A percentile compares a stretch with the other conserved stretches of the same genome.
Conservation (phyloP, 2,329 filamentous ascomycete genomes). For the Conoideocrella luteorostrata region DNA sequence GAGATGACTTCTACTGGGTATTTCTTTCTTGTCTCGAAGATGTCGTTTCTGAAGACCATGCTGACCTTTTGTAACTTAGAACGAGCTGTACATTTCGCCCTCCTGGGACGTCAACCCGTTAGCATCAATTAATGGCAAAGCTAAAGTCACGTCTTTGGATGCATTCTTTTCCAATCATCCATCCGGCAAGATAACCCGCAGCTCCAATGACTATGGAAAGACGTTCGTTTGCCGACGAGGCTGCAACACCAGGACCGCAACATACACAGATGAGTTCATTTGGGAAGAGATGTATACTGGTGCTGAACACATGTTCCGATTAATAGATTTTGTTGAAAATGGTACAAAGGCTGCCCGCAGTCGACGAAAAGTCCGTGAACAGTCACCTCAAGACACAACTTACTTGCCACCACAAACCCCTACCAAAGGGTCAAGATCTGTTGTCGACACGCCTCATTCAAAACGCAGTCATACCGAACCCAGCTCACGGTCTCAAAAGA, state of each 20-base stretch:
- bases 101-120: constrained; percentile 84
- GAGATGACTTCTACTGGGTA: constrained; percentile 69
- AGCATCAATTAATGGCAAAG: constrained; percentile 84
- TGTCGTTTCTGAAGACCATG: neutral
- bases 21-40: constrained; percentile 12
- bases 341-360: constrained; percentile 62
- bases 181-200: constrained; percentile 65
- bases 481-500: constrained; percentile 25
- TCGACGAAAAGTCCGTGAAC: constrained; percentile 23
- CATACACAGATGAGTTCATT: constrained; percentile 83
- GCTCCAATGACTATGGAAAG: constrained; percentile 70
- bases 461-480: constrained; percentile 23
- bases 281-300: constrained; percentile 82
- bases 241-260: constrained; percentile 81
- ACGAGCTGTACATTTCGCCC: constrained; percentile 87
- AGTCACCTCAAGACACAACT: constrained; percentile 23
- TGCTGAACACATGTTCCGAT: constrained; percentile 53
- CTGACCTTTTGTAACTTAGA: constrained; percentile 36
- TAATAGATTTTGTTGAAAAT: constrained; percentile 62
- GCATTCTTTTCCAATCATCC: constrained; percentile 66
- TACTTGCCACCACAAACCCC: constrained; percentile 32
- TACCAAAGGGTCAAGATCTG: constrained; percentile 25
- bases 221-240: constrained; percentile 85
- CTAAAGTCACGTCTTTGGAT: constrained; percentile 67
- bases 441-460: constrained; percentile 25